Base-by-base conservation (phyloP, 257 asterid species). In the Solanum sparsipilum region DNA sequence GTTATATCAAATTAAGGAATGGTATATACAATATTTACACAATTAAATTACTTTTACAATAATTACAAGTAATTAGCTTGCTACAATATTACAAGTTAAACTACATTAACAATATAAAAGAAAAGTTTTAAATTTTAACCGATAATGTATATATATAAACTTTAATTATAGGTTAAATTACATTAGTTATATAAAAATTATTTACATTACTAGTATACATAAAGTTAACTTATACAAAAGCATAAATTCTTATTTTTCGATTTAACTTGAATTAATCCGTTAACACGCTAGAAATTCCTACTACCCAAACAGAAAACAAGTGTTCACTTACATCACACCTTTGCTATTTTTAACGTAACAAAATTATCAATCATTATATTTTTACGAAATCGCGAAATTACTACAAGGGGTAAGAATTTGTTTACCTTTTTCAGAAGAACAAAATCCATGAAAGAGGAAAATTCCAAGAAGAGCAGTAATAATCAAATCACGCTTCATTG, bases 341-440 rank as follows among this genome's bases (percentile, higher is more conserved):
- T 1, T 65, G 3, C 8, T 65, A n/a, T n/a, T 63, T 63, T 63
- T 5, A n/a, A 23, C 27, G 1, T 21, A 60, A 63, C 29, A 0
- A n/a, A n/a, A 3, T 21, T 21, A 58, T 58, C 27, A 6, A 70
- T 68, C 21, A 29, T 70, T 70, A 11, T 67, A 12, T 5, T 29
- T 68, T 13, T 11, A 16, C 1, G 3, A 0, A 3, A 7, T 6
- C 9, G 3, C 6, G n/a, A 27, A 65, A 25, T 38, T 32, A 52
- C 32, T 29, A 2, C 13, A 7, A 89, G 18, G 3, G 25, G 25
- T 4, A 83, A 21, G 13, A 56, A 32, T 32, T 23, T 31, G 2
- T 20, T 6, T 90, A 95, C 98, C 97, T 92, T 65, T 88, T 75
- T 92, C 89, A 20, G 96, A 90, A 27, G 87, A 90, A 72, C 91